Percentiles rank a stretch among this genome's conserved stretches.
These are phyloP conservation scores for Suhomyces anneliseae DNA, from an alignment of 1,139 yeast genomes.

Conservation along the genomic window DNA sequence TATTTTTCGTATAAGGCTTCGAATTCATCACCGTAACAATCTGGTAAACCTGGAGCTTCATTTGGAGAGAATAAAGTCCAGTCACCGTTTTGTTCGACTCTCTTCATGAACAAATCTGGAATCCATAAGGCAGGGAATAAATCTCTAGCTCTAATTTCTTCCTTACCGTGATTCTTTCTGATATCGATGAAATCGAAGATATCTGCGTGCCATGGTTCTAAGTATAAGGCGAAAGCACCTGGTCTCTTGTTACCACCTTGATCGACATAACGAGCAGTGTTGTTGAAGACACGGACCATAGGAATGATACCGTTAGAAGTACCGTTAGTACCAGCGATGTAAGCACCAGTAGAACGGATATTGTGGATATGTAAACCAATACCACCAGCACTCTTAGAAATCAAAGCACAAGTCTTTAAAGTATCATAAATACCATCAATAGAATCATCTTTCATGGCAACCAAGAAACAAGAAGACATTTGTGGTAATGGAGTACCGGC, in stretches of 20 bases:
- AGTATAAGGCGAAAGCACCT: slow-evolving; percentile 60
- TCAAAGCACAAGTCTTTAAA: slow-evolving; percentile 53
- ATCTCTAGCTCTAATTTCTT: slow-evolving; percentile 56
- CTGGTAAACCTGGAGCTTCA: slow-evolving; percentile 82
- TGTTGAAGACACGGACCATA: slow-evolving; percentile 58
- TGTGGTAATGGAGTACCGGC: slow-evolving; percentile 51
- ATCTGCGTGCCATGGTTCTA: slow-evolving; percentile 65
- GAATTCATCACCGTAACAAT: slow-evolving; percentile 80
- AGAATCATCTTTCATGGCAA: slow-evolving; percentile 60
- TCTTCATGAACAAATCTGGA: slow-evolving; percentile 74
- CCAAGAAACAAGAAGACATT: slow-evolving; percentile 55
- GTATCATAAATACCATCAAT: slow-evolving; percentile 60
- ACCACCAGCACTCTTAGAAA: slow-evolving; percentile 61
- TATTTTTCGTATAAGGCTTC: slow-evolving; percentile 67
- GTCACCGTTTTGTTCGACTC: slow-evolving; percentile 73
- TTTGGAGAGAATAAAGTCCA: slow-evolving; percentile 90
- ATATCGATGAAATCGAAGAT: slow-evolving; percentile 52
- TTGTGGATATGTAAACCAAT: slow-evolving; percentile 58
- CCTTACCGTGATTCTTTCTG: slow-evolving; percentile 58
- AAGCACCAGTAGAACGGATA: slow-evolving; percentile 51
- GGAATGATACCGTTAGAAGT: slow-evolving; percentile 58
- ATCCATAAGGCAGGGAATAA: slow-evolving; percentile 60
- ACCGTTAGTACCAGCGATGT: slow-evolving; percentile 56
- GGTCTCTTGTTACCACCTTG: slow-evolving; percentile 66
- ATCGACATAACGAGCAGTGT: slow-evolving; percentile 61